Conservation (phyloP, 306 rosid genomes). For the Nissolia schottii region DNA sequence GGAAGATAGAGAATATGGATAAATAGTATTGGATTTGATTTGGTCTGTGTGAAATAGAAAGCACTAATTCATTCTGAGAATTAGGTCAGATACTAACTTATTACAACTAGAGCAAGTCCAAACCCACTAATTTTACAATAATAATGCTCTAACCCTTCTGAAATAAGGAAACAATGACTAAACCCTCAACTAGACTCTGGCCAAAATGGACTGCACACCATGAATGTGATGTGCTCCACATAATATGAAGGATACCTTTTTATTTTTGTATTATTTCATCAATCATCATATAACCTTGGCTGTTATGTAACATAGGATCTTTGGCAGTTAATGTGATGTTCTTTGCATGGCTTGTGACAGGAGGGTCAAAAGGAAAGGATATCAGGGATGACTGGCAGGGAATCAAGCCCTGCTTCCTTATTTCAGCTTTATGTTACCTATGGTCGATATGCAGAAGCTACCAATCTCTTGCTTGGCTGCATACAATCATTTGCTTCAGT, state of each 20-base stretch:
- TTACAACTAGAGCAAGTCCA: too few relatives aligned
- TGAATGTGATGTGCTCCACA: not conserved
- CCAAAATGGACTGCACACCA: not conserved
- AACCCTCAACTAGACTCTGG: not conserved
- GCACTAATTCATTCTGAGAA: not conserved
- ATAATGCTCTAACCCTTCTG: too few relatives aligned
- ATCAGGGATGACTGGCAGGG: constrained; percentile 82
- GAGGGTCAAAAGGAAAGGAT: constrained; percentile 56
- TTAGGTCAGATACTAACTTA: not conserved
- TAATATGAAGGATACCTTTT: not conserved
- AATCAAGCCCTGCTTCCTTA: constrained; percentile 77
- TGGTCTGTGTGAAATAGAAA: not conserved
- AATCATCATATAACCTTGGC: not conserved
- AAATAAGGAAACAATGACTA: too few relatives aligned
- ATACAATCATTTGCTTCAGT: constrained; percentile 63
- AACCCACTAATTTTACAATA: too few relatives aligned
- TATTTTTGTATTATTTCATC: too few relatives aligned
- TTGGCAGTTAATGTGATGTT: not conserved
- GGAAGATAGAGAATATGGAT: not conserved
- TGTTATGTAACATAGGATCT: not conserved
- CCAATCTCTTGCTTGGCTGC: constrained; percentile 71
- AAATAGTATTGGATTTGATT: not conserved
- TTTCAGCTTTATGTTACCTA: constrained; percentile 78
- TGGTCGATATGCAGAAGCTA: constrained; percentile 87
- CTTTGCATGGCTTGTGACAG: constrained; percentile 48